Percentiles rank a stretch among this genome's conserved stretches.
These are phyloP conservation scores for Penicillium canariense DNA, from an alignment of 495 filamentous ascomycete species.

Conservation along the genomic window DNA sequence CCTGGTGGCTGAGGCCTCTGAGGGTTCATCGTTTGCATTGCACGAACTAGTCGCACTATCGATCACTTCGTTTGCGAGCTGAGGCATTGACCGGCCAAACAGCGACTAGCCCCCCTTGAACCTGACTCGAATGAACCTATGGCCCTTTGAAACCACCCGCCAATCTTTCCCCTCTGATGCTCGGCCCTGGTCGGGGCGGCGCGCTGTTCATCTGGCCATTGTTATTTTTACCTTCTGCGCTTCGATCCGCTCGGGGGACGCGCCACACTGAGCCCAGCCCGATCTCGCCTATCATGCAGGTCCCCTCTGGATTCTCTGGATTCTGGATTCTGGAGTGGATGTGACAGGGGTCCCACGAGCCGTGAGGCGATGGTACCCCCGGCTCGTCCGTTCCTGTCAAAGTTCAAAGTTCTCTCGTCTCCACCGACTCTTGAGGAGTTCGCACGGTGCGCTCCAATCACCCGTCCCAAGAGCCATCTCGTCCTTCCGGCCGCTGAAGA, in stretches of 20 bases:
- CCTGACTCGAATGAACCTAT: neutral
- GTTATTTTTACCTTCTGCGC: neutral
- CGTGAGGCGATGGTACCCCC: neutral
- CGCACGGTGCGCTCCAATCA: conserved; percentile 19
- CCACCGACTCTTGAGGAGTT: conserved; percentile 19
- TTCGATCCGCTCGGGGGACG: neutral
- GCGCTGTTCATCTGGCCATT: neutral
- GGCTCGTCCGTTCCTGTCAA: neutral
- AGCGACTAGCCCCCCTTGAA: neutral
- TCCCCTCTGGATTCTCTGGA: too few relatives aligned
- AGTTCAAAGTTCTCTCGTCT: neutral
- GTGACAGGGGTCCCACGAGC: conserved; percentile 20
- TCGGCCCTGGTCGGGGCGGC: neutral
- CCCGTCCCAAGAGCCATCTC: neutral
- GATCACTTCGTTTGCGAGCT: neutral
- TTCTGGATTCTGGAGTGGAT: neutral
- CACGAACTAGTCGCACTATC: neutral
- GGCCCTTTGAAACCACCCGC: neutral
- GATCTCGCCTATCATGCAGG: conserved; percentile 3
- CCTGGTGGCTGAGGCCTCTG: conserved; percentile 4
- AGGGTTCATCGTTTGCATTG: neutral
- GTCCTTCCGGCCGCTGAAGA: conserved; percentile 3
- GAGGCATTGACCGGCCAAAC: neutral
- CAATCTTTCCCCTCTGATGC: neutral
- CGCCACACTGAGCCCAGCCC: too few relatives aligned